phyloP scores from a whole-genome alignment of 2,329 filamentous ascomycete species.

The Claviceps sp. region DNA sequence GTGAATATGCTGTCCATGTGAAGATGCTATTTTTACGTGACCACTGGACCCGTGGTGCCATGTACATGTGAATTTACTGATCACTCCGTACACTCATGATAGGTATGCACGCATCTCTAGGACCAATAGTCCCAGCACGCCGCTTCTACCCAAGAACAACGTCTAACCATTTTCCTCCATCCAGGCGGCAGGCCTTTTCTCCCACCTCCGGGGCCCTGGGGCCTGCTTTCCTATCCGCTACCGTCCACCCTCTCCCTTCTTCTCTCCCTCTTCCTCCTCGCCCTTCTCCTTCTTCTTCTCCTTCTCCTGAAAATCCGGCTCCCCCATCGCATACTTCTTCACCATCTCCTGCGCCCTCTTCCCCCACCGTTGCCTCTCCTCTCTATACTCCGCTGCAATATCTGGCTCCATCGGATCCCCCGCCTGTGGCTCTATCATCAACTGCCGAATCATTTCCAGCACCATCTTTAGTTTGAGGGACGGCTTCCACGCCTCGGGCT shows the following conservation, averaged over 20 bases:
- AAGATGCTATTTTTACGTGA: too few species aligned
- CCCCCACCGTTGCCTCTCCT: conserved; percentile 54
- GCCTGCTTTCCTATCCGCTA: not conserved
- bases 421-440: conserved; percentile 70
- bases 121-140: too few species aligned
- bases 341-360: conserved; percentile 65
- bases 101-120: too few species aligned
- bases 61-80: too few species aligned
- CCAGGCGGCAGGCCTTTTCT: not conserved
- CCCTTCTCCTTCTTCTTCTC: not conserved
- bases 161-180: too few species aligned
- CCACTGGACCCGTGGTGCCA: too few species aligned
- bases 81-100: too few species aligned
- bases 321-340: conserved; percentile 50
- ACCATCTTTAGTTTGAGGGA: conserved; percentile 63
- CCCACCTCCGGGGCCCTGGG: not conserved
- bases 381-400: conserved; percentile 74
- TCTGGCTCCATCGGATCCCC: conserved; percentile 79
- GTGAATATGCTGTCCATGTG: too few species aligned
- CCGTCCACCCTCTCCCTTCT: not conserved
- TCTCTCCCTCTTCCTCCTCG: not conserved
- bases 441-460: conserved; percentile 59
- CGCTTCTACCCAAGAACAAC: too few species aligned
- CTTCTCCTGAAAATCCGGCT: conserved; percentile 19
- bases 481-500: conserved; percentile 85